A percentile compares a stretch with the other conserved stretches of the same genome.
phyloP scores from a whole-genome alignment of 768 basidiomycete species.

The Phanerodontia chrysosporium region DNA sequence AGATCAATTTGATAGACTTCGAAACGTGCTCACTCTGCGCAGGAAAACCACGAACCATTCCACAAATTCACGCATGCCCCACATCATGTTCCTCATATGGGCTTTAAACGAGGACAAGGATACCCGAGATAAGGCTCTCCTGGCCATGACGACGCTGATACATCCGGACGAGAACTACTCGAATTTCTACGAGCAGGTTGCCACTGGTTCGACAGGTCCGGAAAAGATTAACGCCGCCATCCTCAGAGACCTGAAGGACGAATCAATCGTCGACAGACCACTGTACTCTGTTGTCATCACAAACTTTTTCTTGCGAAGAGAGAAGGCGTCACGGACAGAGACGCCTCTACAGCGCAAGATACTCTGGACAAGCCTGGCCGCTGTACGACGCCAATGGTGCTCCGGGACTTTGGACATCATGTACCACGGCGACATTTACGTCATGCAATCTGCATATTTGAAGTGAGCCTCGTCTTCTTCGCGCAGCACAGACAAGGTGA shows the following conservation, averaged over 20 bases:
- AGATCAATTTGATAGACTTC: background rate
- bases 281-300: background rate
- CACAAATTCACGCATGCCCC: background rate
- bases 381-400: background rate
- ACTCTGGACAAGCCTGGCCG: background rate
- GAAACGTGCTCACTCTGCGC: background rate
- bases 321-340: background rate
- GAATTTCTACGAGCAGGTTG: background rate
- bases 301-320: background rate
- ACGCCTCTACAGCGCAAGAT: background rate
- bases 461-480: background rate
- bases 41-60: background rate
- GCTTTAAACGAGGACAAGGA: background rate
- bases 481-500: too few species aligned
- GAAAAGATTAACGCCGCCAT: background rate
- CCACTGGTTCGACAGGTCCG: background rate
- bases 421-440: background rate
- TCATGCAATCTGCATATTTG: background rate
- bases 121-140: background rate
- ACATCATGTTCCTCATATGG: background rate
- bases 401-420: background rate
- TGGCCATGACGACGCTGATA: background rate
- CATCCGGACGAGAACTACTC: background rate
- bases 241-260: background rate
- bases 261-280: background rate